Base-by-base conservation (phyloP, 164 flowering plant species). In the Piper longum region DNA sequence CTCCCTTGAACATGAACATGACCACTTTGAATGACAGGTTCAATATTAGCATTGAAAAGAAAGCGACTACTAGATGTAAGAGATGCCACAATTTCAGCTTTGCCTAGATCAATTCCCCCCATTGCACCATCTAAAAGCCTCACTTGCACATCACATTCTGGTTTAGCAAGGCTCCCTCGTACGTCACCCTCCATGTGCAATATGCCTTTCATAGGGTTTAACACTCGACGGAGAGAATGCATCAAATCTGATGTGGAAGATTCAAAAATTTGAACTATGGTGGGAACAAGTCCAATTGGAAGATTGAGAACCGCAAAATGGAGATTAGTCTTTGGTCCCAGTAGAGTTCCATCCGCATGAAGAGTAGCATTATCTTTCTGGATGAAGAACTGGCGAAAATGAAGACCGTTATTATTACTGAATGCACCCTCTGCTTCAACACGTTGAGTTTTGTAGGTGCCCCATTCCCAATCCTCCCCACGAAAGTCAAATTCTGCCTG, bases 381-480 rank as follows among this genome's bases (percentile, higher is more conserved):
- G 73, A 95, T 88, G 70, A 95, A 85, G 41, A 95, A 76, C 72
- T 83, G 82, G 72, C 91, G 96, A 57, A 95, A 89, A 60, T 83
- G 97, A 71, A 95, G 75, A 69, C 99, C 99, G 75, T 85, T 93
- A 67, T 84, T 81, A 71, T 88, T 91, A 82, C 91, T 91, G 75
- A 85, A 95, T 62, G 88, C 86, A 64, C 99, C 99, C 71, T 81
- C 85, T 17, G 97, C 99, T 60, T 77, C 75, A 72, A 88, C 91
- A 66, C 86, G 96, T 80, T 95, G 99, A 60, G 95, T 87, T 76
- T 82, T 89, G 80, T 95, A 90, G 63, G 83, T 64, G 70, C 99
- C 99, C 99, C 99, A 95, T 71, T 95, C 99, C 97, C 97, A 95
- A 62, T 95, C 99, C 67, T 95, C 96, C 62, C 99, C 99, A 54